These are phyloP conservation scores for Wallacemonas sp. DNA, from an alignment of 208 protist genomes.

Conservation along the genomic window DNA sequence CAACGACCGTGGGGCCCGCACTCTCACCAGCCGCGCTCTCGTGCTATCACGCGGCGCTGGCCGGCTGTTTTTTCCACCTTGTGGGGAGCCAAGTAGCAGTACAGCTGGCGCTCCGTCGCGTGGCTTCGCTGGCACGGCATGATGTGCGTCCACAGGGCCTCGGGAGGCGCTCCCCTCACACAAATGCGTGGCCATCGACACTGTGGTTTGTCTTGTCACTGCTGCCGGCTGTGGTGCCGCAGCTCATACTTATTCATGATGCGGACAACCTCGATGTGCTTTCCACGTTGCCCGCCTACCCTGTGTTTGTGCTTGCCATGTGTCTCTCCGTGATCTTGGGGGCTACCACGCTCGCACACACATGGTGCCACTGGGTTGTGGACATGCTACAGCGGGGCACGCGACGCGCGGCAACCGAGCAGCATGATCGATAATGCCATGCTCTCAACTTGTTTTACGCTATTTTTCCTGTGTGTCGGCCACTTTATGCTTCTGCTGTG, in stretches of 20 bases:
- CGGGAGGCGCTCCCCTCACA: neutral
- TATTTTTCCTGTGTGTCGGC: neutral
- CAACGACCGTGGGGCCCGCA: neutral
- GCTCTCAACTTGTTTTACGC: slow-evolving; percentile 3
- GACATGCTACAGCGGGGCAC: slow-evolving; percentile 11
- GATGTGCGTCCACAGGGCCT: neutral
- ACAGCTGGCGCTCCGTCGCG: neutral
- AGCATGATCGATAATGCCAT: too few relatives aligned
- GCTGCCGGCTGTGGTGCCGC: neutral
- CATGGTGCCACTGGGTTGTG: slow-evolving; percentile 8
- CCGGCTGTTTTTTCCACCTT: slow-evolving; percentile 1
- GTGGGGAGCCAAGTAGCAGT: slow-evolving; percentile 6
- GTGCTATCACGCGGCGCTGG: neutral
- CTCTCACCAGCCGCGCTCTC: neutral
- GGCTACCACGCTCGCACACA: neutral
- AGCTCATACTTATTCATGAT: neutral
- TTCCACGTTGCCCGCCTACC: neutral
- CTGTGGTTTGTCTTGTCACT: neutral
- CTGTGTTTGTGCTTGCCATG: slow-evolving; percentile 2
- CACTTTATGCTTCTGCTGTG: neutral
- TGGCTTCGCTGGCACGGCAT: neutral
- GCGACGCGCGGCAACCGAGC: neutral
- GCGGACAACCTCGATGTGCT: neutral
- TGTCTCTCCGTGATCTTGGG: neutral
- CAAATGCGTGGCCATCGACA: neutral